phyloP scores from a whole-genome alignment of 106 monocot species.

The Gastrodia elata region DNA sequence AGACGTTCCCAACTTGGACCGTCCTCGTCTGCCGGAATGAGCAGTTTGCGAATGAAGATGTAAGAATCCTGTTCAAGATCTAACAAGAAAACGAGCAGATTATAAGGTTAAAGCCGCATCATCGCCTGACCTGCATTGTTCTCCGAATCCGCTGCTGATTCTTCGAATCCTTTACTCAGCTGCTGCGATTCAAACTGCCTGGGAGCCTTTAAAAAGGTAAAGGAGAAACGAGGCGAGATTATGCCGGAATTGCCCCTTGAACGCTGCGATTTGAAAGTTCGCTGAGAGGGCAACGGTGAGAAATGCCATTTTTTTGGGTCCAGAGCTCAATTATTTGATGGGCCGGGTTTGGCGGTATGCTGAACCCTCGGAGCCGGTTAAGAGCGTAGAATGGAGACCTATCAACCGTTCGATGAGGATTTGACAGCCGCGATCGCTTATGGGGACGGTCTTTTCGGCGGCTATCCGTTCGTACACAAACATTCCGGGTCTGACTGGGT shows the following conservation, averaged over 20 bases:
- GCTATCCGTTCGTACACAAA: neutral
- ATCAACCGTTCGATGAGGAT: neutral
- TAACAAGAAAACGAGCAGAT: neutral
- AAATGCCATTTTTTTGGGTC: neutral
- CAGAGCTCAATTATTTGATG: neutral
- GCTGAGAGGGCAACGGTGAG: neutral
- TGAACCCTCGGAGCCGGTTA: neutral
- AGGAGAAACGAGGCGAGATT: neutral
- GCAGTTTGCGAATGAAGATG: neutral
- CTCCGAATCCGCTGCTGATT: neutral
- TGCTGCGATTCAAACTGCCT: neutral
- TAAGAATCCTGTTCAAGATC: neutral
- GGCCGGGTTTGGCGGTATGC: neutral
- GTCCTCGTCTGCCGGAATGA: constrained; percentile 41
- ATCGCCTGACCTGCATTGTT: constrained; percentile 14
- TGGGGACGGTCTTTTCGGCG: neutral
- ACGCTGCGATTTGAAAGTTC: neutral
- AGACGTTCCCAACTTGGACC: constrained; percentile 72
- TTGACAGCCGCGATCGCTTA: neutral
- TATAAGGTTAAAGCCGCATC: neutral
- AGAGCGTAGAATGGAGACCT: neutral
- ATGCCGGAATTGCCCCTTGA: constrained; percentile 1
- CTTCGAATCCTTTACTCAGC: neutral
- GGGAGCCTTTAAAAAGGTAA: neutral
- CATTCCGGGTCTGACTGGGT: constrained; percentile 2